Evolutionary conservation across 2,329 filamentous ascomycete species (phyloP), one percentile per base, ranked within the genome.

Genomic region (Beauveria bassiana): DNA sequence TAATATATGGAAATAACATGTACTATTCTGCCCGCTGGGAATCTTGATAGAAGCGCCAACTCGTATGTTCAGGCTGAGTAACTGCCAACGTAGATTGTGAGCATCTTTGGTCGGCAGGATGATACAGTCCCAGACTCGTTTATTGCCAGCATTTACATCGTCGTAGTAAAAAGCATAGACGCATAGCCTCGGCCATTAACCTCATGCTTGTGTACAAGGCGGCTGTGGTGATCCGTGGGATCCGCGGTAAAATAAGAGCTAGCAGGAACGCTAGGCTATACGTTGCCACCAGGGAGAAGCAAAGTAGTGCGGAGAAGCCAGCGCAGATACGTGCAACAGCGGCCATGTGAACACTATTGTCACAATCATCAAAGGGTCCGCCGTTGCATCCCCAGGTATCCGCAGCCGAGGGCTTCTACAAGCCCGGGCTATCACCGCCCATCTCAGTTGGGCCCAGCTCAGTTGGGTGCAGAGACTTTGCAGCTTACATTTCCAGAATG

Each of bases 181-280:
- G 84, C 81, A 68, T 89, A 89, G 0, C 86, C 86, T 50, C 77
- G 74, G 1, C 80, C 79, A 69, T 88, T 84, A 5, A 79, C 68
- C 72, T 87, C 84, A 55, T 82, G 77, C 43, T 78, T 71, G 70
- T 89, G 86, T 2, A 89, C 78, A 45, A 88, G 75, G 9, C 83
- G 76, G 34, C 81, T 75, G 68, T 87, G 89, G 68, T 87, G 85
- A 66, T 73, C 78, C 12, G 78, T 79, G 0, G 78, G 75, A 51
- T 72, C 34, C 34, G 34, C 62, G 2, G 68, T 70, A 68, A 84
- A 84, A 70, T 82, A 84, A 28, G 62, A 62, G n/a, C 66, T 64
- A 0, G 70, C 64, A 5, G 66, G 59, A 0, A 77, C 63, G 7
- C 70, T 70, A 1, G 81, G 81, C 68, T 82, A 77, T 4, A 74